Conservation (phyloP, 2,329 filamentous ascomycete genomes). For the Penicillium griseofulvum region DNA sequence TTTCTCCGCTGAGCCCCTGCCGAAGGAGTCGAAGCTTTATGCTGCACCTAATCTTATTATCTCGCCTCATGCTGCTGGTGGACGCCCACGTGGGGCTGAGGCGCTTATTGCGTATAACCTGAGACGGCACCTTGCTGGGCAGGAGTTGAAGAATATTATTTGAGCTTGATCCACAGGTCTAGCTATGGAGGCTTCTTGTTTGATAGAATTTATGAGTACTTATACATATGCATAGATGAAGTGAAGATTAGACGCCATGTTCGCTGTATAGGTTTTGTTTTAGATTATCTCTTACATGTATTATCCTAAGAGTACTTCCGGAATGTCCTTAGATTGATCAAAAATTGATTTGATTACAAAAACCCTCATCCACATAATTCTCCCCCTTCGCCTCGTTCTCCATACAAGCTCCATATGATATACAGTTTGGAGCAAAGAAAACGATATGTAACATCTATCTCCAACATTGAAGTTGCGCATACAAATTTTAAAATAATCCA, state of each 20-base stretch:
- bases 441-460: too few relatives aligned
- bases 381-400: too few relatives aligned
- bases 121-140: conserved; percentile 57
- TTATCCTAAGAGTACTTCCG: background rate
- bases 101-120: conserved; percentile 60
- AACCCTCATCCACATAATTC: too few relatives aligned
- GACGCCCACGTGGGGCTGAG: conserved; percentile 56
- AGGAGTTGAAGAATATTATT: conserved; percentile 56
- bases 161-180: background rate
- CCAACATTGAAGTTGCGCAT: too few relatives aligned
- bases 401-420: too few relatives aligned
- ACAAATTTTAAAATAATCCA: too few relatives aligned
- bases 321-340: background rate
- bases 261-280: background rate
- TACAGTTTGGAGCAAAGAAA: too few relatives aligned
- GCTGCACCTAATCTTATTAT: conserved; percentile 22
- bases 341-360: background rate
- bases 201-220: background rate
- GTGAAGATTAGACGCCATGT: background rate
- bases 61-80: conserved; percentile 24
- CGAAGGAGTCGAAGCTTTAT: conserved; percentile 21
- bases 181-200: background rate
- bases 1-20: conserved; percentile 22
- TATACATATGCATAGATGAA: background rate
- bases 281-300: background rate